Conservation (phyloP, 2,329 filamentous ascomycete species). For the Pyrenophora teres region DNA sequence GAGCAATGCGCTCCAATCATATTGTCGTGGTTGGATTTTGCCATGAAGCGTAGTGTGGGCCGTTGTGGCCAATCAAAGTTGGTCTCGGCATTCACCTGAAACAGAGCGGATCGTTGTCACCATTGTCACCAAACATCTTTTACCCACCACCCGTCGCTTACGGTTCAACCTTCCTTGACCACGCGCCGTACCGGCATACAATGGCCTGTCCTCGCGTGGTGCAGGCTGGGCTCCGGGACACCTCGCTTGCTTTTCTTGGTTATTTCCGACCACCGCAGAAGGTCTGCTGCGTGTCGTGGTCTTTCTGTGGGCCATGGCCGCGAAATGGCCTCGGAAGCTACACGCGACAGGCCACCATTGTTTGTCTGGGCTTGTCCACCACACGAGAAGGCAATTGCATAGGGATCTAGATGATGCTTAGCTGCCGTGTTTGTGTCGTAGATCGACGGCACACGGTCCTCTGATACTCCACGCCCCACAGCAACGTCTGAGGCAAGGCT, state of each 20-base stretch:
- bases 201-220: constrained; percentile 41
- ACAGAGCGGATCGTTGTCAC: constrained; percentile 23
- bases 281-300: constrained; percentile 25
- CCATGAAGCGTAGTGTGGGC: constrained; percentile 12
- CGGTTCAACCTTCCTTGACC: constrained; percentile 21
- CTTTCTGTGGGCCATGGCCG: constrained; percentile 11
- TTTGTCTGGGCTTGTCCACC: constrained; percentile 17
- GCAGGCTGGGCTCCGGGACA: constrained; percentile 27
- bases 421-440: constrained; percentile 30
- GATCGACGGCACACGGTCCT: constrained; percentile 28
- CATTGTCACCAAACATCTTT: constrained; percentile 24
- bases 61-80: constrained; percentile 28
- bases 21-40: background rate
- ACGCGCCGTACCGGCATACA: constrained; percentile 37
- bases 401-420: constrained; percentile 27
- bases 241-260: constrained; percentile 20
- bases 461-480: constrained; percentile 22
- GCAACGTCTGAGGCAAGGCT: constrained; percentile 19
- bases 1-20: constrained; percentile 36
- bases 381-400: constrained; percentile 17
- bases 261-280: constrained; percentile 18
- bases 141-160: constrained; percentile 22
- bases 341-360: constrained; percentile 31
- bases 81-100: constrained; percentile 23
- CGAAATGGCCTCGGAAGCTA: constrained; percentile 18